Evolutionary conservation across 2,329 filamentous ascomycete genomes (phyloP).

Genomic region (Neonectria magnoliae): DNA sequence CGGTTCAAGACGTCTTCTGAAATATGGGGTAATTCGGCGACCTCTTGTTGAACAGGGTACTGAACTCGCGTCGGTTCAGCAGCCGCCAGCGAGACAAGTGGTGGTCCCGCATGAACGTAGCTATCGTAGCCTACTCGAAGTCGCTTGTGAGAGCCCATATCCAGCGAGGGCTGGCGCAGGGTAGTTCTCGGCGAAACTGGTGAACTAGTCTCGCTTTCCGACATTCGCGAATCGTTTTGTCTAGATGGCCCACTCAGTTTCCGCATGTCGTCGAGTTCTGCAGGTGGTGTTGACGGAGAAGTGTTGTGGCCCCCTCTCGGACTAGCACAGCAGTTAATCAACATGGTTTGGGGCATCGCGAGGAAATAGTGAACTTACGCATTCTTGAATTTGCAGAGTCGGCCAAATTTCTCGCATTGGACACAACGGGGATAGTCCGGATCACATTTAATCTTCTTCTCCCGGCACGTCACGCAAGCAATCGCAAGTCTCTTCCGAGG

Average conservation of each 20-base stretch:
- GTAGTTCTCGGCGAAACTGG: constrained; percentile 59
- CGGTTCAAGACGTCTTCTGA: constrained; percentile 60
- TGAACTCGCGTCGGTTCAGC: constrained; percentile 52
- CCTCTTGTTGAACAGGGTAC: constrained; percentile 49
- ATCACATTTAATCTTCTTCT: constrained; percentile 98
- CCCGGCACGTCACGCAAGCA: constrained; percentile 90
- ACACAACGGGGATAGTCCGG: constrained; percentile 87
- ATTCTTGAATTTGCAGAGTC: constrained; percentile 85
- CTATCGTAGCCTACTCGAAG: constrained; percentile 59
- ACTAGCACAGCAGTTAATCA: constrained; percentile 46
- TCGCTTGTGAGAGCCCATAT: constrained; percentile 58
- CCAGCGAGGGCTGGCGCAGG: constrained; percentile 47
- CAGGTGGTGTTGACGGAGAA: constrained; percentile 62
- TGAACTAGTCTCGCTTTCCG: constrained; percentile 57
- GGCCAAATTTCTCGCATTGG: constrained; percentile 91
- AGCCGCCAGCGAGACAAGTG: constrained; percentile 42
- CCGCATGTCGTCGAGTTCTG: constrained; percentile 59
- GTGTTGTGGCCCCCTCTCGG: constrained; percentile 68
- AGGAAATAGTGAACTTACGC: constrained; percentile 70
- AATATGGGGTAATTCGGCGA: constrained; percentile 57
- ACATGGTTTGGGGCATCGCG: constrained; percentile 15
- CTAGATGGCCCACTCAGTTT: constrained; percentile 48
- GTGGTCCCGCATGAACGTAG: constrained; percentile 52
- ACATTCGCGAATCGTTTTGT: constrained; percentile 50
- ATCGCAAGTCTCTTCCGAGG: constrained; percentile 90